Evolutionary conservation across 768 basidiomycete genomes (phyloP), one percentile per base, ranked within the genome.

Genomic region (Suillus subalutaceus): DNA sequence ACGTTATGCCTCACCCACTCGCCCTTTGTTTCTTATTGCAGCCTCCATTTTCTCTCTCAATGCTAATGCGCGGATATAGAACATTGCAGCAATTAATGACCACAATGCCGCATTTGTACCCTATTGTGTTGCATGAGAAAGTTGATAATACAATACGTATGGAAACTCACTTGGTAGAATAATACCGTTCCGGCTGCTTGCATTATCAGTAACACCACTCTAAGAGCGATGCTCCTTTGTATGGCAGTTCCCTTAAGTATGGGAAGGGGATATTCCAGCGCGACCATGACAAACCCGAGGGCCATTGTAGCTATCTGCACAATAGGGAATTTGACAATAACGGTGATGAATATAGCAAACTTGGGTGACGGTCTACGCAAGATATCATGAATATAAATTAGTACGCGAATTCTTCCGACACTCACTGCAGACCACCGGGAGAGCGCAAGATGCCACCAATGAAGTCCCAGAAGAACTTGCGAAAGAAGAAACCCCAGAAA

Each of bases 401-500:
- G 15, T 13, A 16, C 12, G 41, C 46, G 16, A 30, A 30, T 26
- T 35, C 48, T 26, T 35, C 8, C 55, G 43, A 43, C 16, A 88
- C 89, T 73, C 69, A 93, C 92, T 93, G 91, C 32, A 92, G 65
- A 63, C 92, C 92, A 79, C 92, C 92, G 37, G 92, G 92, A 74
- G 86, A 84, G 67, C 91, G 90, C 65, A 93, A 74, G 65, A 84
- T 89, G 57, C 92, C 94, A 66, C 88, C 89, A n/a, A 94, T 80
- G 74, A 97, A 94, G 81, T 97, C 96, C 92, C 93, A 97, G 80
- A 97, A 96, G 86, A 94, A 97, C 81, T 97, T 97, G 78, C 94
- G 92, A 80, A 88, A 95, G 71, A 90, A 81, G 16, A 96, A 76
- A 20, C 88, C 95, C 80, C 86, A 96, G 79, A 92, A 89, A 40